These are phyloP conservation scores for Polygonum maritimum DNA, from an alignment of 148 eudicot species.

Conservation along the genomic window DNA sequence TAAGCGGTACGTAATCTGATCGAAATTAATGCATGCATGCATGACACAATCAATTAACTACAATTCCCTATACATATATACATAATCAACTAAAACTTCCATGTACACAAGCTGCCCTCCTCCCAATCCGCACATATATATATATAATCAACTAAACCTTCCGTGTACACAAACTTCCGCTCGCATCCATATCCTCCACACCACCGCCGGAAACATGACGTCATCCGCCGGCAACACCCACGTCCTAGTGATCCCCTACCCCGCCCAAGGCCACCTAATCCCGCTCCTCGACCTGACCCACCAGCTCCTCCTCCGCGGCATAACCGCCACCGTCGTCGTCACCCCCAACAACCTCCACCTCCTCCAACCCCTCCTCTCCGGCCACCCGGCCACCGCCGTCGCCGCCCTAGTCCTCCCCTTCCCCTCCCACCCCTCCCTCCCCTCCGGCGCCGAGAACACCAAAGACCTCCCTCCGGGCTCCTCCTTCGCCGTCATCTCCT, in stretches of 20 bases:
- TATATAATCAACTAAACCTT: no score
- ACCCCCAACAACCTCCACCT: conserved; percentile 14
- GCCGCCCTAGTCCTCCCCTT: background rate
- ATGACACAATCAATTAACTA: no score
- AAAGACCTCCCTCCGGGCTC: conserved; percentile 39
- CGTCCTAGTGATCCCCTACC: conserved; percentile 24
- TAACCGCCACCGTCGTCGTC: conserved; percentile 20
- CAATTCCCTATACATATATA: no score
- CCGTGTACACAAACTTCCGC: background rate
- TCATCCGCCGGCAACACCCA: background rate
- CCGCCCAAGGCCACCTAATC: conserved; percentile 23
- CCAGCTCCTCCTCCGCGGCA: conserved; percentile 18
- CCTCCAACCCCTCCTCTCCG: conserved; percentile 10
- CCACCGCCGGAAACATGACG: background rate
- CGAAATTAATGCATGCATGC: no score
- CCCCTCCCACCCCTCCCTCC: conserved; percentile 14
- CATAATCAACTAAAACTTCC: no score
- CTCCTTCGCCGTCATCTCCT: conserved; percentile 20
- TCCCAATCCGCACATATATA: background rate
- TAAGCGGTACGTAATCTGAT: no score
- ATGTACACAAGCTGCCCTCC: background rate
- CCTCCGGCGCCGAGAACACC: conserved; percentile 34
- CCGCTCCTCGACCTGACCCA: conserved; percentile 11
- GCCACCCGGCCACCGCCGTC: background rate
- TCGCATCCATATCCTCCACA: background rate